A percentile compares a stretch with the other conserved stretches of the same genome.
These are phyloP conservation scores for Talaromyces sp. DNA, from an alignment of 2,329 filamentous ascomycete species.

Conservation along the genomic window DNA sequence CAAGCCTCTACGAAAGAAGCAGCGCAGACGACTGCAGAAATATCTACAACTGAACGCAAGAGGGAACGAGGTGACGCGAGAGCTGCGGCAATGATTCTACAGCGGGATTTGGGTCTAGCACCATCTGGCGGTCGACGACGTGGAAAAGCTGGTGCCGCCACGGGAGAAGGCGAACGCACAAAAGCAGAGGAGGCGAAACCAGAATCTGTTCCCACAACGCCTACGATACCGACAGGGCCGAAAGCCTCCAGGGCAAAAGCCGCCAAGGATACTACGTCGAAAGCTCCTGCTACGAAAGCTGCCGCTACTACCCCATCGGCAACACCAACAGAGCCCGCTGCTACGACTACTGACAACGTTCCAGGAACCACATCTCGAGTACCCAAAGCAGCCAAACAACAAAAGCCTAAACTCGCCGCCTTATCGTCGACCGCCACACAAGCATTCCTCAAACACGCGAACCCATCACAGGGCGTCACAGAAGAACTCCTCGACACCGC, in stretches of 20 bases:
- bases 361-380: slow-evolving; percentile 21
- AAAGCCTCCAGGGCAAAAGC: slow-evolving; percentile 19
- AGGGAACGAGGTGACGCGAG: slow-evolving; percentile 54
- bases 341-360: neutral
- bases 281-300: slow-evolving; percentile 10
- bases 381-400: slow-evolving; percentile 30
- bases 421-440: slow-evolving; percentile 34
- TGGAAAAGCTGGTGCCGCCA: slow-evolving; percentile 25
- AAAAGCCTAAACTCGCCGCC: slow-evolving; percentile 30
- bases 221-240: slow-evolving; percentile 13
- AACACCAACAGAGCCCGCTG: neutral
- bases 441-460: slow-evolving; percentile 78
- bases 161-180: slow-evolving; percentile 27
- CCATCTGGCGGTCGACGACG: slow-evolving; percentile 45
- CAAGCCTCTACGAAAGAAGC: slow-evolving; percentile 26
- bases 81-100: slow-evolving; percentile 59
- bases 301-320: slow-evolving; percentile 10
- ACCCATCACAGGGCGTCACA: slow-evolving; percentile 87
- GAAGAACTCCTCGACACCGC: slow-evolving; percentile 74
- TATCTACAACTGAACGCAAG: slow-evolving; percentile 49
- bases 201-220: slow-evolving; percentile 16
- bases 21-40: neutral
- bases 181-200: slow-evolving; percentile 22
- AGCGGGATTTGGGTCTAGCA: slow-evolving; percentile 60
- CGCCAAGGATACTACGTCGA: slow-evolving; percentile 16